Percentiles rank a stretch among this genome's conserved stretches.
phyloP scores from a whole-genome alignment of 331 rosid species.

The Saraca asoca region DNA sequence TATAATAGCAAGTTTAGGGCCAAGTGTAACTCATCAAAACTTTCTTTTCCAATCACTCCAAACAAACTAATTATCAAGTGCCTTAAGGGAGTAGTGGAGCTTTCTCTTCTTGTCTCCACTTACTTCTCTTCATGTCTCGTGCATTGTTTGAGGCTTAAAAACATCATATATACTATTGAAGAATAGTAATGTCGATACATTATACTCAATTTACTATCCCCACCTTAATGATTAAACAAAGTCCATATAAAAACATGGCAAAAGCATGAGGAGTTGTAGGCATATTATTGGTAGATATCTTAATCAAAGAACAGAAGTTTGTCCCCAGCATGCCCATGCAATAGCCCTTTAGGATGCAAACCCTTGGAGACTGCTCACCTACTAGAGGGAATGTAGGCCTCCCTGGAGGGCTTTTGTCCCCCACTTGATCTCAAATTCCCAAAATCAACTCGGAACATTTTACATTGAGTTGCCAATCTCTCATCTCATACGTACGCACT shows the following conservation, averaged over 20 bases:
- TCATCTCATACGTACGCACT: slow-evolving; percentile 1
- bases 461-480: slow-evolving; percentile 18
- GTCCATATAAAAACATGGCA: background rate
- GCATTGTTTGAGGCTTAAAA: background rate
- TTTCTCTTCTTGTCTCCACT: background rate
- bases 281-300: background rate
- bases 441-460: slow-evolving; percentile 6
- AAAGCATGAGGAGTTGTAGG: slow-evolving; percentile 17
- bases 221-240: slow-evolving; percentile 24
- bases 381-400: slow-evolving; percentile 36
- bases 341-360: slow-evolving; percentile 30
- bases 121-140: background rate
- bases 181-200: too few relatives aligned
- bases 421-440: slow-evolving; percentile 29
- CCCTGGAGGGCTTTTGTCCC: slow-evolving; percentile 32
- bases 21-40: too few relatives aligned
- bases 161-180: too few relatives aligned
- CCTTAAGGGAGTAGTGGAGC: background rate
- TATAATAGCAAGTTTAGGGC: too few relatives aligned
- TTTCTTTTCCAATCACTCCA: too few relatives aligned
- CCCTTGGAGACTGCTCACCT: slow-evolving; percentile 19
- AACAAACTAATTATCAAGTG: too few relatives aligned
- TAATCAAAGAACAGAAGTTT: slow-evolving; percentile 30
- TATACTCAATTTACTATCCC: background rate
- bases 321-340: slow-evolving; percentile 32